A percentile compares a stretch with the other conserved stretches of the same genome.
Conservation (phyloP, 2,329 filamentous ascomycete species). For the Hypoxylon rubiginosum region DNA sequence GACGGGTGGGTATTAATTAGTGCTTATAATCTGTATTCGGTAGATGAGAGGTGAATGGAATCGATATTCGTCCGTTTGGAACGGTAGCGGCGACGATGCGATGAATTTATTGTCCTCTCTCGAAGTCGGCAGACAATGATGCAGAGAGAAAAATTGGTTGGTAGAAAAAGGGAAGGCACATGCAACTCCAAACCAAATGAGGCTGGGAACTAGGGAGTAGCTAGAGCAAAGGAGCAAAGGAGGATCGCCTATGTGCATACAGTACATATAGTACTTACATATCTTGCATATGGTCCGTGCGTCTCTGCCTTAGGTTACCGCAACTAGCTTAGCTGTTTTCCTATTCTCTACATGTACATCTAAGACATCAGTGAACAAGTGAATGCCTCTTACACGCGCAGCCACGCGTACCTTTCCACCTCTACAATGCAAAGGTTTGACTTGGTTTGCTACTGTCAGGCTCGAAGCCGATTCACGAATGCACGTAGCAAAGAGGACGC, state of each 20-base stretch:
- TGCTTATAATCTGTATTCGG: slow-evolving; percentile 13
- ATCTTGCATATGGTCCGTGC: background rate
- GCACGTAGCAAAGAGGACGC: background rate
- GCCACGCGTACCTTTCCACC: too few species aligned
- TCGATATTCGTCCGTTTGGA: slow-evolving; percentile 11
- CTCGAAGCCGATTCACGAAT: background rate
- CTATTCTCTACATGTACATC: background rate
- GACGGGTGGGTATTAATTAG: background rate
- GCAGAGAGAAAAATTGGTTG: slow-evolving; percentile 5
- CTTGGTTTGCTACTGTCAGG: background rate
- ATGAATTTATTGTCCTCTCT: slow-evolving; percentile 8
- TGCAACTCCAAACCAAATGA: slow-evolving; percentile 16
- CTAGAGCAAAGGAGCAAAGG: background rate
- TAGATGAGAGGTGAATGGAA: background rate
- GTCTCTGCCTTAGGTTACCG: background rate
- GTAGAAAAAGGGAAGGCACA: slow-evolving; percentile 8
- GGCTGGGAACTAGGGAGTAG: slow-evolving; percentile 8
- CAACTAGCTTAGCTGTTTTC: background rate
- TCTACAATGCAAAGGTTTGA: background rate
- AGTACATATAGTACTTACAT: background rate
- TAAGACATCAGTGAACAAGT: too few species aligned
- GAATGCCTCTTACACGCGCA: too few species aligned
- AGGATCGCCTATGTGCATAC: background rate
- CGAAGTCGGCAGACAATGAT: slow-evolving; percentile 22
- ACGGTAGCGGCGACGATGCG: slow-evolving; percentile 7